These are phyloP conservation scores for Hypholoma sublateritium DNA, from an alignment of 768 basidiomycete species.

Conservation along the genomic window DNA sequence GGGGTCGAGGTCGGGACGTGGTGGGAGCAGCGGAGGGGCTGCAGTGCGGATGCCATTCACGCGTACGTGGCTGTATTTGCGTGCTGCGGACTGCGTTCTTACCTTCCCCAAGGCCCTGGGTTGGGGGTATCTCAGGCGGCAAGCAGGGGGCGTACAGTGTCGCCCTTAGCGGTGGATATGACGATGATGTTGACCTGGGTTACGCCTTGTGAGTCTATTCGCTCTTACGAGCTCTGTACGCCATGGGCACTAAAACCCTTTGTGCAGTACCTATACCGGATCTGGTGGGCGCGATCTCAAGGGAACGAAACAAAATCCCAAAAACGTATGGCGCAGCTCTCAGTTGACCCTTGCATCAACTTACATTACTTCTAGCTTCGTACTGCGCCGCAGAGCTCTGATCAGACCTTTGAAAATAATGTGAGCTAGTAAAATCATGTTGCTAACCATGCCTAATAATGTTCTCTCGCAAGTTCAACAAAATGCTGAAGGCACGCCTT, in stretches of 20 bases:
- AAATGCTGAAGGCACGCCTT: conserved; percentile 54
- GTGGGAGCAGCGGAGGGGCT: conserved; percentile 74
- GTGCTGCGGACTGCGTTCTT: not conserved
- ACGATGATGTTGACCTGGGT: conserved; percentile 81
- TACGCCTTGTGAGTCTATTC: conserved; percentile 69
- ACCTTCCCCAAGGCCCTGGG: conserved; percentile 59
- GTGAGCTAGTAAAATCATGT: conserved; percentile 24
- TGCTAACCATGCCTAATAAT: not conserved
- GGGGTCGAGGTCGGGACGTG: conserved; percentile 77
- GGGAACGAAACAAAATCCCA: conserved; percentile 79
- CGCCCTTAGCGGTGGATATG: conserved; percentile 87
- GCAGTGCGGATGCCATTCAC: conserved; percentile 79
- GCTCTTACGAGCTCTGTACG: not conserved
- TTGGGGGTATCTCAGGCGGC: conserved; percentile 75
- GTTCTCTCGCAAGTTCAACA: conserved; percentile 50
- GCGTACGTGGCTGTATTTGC: conserved; percentile 53
- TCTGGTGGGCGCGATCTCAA: conserved; percentile 85
- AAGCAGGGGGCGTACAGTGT: conserved; percentile 78
- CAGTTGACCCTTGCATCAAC: not conserved
- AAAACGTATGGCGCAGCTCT: conserved; percentile 59
- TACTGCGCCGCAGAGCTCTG: conserved; percentile 82
- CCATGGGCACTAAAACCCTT: not conserved
- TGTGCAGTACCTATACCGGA: conserved; percentile 72
- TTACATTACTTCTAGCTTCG: conserved; percentile 57
- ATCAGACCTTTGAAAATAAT: conserved; percentile 77